Percentiles rank a stretch among this genome's conserved stretches.
phyloP scores from a whole-genome alignment of 176 grass and related monocot genomes.

The Avena atlantica region DNA sequence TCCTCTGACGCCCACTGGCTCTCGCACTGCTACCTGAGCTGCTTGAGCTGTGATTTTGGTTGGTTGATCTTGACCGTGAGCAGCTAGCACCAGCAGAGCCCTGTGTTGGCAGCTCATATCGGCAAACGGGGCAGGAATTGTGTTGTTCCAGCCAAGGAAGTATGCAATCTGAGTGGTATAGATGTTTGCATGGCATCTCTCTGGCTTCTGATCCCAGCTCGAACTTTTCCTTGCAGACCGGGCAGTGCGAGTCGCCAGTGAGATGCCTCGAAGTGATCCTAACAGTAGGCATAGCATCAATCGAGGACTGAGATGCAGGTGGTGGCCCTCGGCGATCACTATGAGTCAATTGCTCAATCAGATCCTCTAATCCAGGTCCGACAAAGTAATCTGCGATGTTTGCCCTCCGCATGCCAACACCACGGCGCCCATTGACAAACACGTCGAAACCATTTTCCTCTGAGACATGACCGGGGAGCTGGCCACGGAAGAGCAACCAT shows the following conservation, averaged over 20 bases:
- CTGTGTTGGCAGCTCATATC: constrained; percentile 74
- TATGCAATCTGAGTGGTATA: constrained; percentile 89
- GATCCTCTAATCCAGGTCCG: constrained; percentile 80
- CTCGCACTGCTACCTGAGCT: constrained; percentile 61
- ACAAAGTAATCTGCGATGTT: constrained; percentile 86
- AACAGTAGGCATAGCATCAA: constrained; percentile 75
- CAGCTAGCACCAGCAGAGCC: constrained; percentile 54
- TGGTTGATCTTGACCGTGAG: constrained; percentile 60
- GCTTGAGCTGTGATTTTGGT: constrained; percentile 57
- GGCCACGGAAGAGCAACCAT: constrained; percentile 85
- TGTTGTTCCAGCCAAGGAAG: constrained; percentile 95
- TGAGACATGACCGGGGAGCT: constrained; percentile 61
- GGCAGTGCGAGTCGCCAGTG: constrained; percentile 80
- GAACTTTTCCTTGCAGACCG: constrained; percentile 89
- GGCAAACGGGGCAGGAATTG: constrained; percentile 93
- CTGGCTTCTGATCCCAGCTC: constrained; percentile 71
- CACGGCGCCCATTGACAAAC: constrained; percentile 58
- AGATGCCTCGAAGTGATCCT: constrained; percentile 86
- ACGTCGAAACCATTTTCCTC: constrained; percentile 62
- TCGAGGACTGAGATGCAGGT: constrained; percentile 76
- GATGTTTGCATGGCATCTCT: constrained; percentile 92
- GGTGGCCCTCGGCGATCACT: constrained; percentile 73
- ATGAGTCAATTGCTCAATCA: constrained; percentile 85
- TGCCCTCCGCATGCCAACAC: constrained; percentile 62
- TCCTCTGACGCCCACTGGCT: constrained; percentile 59